These are phyloP conservation scores for Dactylellina drechsleri DNA, from an alignment of 2,329 filamentous ascomycete genomes.

Conservation along the genomic window DNA sequence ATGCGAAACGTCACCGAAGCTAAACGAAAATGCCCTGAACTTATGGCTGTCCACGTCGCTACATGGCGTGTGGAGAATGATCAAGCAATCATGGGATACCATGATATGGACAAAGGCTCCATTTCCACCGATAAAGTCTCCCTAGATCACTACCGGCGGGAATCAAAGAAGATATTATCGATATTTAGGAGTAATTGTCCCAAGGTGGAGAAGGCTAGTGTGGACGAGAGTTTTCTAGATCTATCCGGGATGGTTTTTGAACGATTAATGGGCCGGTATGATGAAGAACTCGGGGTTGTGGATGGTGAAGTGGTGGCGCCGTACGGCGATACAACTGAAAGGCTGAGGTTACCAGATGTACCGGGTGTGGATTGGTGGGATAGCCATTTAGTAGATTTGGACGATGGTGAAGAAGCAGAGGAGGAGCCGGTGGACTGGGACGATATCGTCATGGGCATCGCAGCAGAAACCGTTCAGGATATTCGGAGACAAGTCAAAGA, in stretches of 20 bases:
- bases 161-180: constrained; percentile 83
- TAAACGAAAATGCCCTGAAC: constrained; percentile 82
- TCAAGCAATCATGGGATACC: constrained; percentile 95
- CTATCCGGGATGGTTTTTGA: constrained; percentile 84
- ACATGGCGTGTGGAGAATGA: constrained; percentile 72
- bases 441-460: constrained; percentile 85
- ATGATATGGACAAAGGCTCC: constrained; percentile 70
- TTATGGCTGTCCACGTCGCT: constrained; percentile 78
- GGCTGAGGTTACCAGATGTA: constrained; percentile 64
- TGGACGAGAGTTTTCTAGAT: constrained; percentile 96
- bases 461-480: constrained; percentile 84
- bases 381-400: constrained; percentile 68
- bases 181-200: constrained; percentile 58
- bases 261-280: constrained; percentile 77
- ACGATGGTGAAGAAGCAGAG: constrained; percentile 76
- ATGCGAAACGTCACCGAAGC: constrained; percentile 84
- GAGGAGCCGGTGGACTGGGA: constrained; percentile 90
- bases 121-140: constrained; percentile 93
- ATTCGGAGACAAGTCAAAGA: constrained; percentile 76
- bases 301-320: constrained; percentile 67
- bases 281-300: constrained; percentile 71
- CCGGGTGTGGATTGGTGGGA: constrained; percentile 54
- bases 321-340: constrained; percentile 77
- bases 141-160: constrained; percentile 86
- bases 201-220: constrained; percentile 79